Conservation (phyloP, 1,284 basidiomycete genomes). For the Heliocybe sulcata region DNA sequence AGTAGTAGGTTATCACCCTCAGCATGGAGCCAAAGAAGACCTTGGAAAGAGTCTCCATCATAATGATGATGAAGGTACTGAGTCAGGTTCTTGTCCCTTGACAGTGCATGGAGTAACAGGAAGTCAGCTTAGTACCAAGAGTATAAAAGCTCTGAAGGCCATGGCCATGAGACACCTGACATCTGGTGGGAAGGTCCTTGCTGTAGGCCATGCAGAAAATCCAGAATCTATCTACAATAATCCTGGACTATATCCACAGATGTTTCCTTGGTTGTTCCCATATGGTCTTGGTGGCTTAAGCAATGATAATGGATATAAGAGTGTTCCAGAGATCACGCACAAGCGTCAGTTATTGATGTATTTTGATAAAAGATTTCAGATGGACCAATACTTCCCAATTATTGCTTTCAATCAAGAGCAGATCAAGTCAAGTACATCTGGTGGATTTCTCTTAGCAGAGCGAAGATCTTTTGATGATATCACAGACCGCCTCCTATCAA, state of each 20-base stretch:
- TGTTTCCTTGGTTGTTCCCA: no score
- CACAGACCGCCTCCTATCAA: constrained; percentile 16
- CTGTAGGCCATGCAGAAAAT: constrained; percentile 6
- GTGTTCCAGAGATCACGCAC: constrained; percentile 9
- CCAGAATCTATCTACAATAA: no score
- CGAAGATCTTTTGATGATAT: constrained; percentile 19
- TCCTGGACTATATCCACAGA: no score
- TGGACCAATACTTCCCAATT: constrained; percentile 24
- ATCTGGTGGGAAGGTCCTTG: constrained; percentile 8
- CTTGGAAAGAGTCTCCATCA: not conserved
- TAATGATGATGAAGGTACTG: constrained; percentile 11
- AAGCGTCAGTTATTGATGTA: constrained; percentile 25
- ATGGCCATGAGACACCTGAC: constrained; percentile 16
- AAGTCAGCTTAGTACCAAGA: constrained; percentile 6
- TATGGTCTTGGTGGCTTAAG: constrained; percentile 18
- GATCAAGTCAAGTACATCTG: no score
- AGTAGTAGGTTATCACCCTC: constrained; percentile 9
- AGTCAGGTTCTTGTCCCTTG: constrained; percentile 13
- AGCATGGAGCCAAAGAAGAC: not conserved
- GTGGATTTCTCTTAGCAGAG: constrained; percentile 22
- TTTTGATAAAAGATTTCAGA: constrained; percentile 30
- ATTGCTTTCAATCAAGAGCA: constrained; percentile 31
- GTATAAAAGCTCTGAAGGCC: no score
- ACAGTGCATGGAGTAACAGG: constrained; percentile 13
- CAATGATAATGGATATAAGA: constrained; percentile 4